A percentile compares a stretch with the other conserved stretches of the same genome.
Conservation (phyloP, 1,284 basidiomycete genomes). For the Sanguinoderma infundibulare region DNA sequence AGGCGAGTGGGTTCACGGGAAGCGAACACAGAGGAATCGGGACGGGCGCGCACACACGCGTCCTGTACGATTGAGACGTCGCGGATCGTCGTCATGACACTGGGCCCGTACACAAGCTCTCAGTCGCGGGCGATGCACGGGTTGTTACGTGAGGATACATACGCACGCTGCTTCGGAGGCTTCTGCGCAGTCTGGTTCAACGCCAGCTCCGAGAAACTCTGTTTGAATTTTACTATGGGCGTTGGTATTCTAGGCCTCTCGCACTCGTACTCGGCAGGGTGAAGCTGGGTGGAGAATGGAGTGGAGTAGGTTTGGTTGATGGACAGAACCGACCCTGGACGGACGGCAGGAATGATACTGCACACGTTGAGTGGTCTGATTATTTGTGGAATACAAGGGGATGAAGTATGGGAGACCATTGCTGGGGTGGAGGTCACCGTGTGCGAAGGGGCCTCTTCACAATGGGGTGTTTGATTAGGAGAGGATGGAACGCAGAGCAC, state of each 20-base stretch:
- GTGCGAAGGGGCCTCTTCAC: conserved; percentile 10
- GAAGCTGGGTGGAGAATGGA: background rate
- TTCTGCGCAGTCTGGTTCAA: conserved; percentile 16
- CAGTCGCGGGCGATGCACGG: conserved; percentile 1
- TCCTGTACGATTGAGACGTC: background rate
- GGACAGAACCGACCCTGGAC: too few species aligned
- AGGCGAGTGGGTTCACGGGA: background rate
- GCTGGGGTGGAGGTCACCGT: background rate
- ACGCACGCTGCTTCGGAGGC: conserved; percentile 15
- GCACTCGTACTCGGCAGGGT: background rate
- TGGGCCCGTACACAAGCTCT: background rate
- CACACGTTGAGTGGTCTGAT: background rate
- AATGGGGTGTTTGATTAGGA: background rate
- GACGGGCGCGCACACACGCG: background rate
- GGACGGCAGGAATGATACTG: conserved; percentile 6
- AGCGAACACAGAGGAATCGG: background rate
- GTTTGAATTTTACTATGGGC: background rate
- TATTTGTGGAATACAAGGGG: background rate
- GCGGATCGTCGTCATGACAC: conserved; percentile 1
- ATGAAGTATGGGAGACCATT: background rate
- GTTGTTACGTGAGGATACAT: conserved; percentile 9
- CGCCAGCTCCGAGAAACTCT: background rate
- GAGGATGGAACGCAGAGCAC: background rate
- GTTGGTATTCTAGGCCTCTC: background rate
- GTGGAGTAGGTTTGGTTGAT: background rate